Evolutionary conservation across 2,329 filamentous ascomycete species (phyloP).

Genomic region (Leptosphaerulina australis): DNA sequence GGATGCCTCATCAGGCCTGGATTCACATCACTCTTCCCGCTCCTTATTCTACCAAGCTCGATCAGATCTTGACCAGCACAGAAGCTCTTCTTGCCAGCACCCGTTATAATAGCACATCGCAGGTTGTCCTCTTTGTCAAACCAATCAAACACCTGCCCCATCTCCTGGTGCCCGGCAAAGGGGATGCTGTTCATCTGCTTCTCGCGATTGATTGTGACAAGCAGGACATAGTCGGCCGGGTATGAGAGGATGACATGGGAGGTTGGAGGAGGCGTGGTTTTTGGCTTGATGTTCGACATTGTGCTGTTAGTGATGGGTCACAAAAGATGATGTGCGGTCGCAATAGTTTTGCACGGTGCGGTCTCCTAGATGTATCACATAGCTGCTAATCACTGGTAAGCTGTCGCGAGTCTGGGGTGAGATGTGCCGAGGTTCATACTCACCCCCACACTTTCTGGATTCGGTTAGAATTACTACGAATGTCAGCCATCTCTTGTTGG

Average conservation of each 20-base stretch:
- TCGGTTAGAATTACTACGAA: too few species aligned
- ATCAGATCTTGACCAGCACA: slow-evolving; percentile 63
- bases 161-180: slow-evolving; percentile 55
- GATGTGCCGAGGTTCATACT: slow-evolving; percentile 12
- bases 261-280: slow-evolving; percentile 40
- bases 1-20: slow-evolving; percentile 49
- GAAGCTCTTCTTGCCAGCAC: slow-evolving; percentile 60
- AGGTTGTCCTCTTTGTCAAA: slow-evolving; percentile 59
- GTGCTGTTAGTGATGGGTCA: background rate
- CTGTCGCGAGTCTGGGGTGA: slow-evolving; percentile 7
- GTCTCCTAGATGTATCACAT: slow-evolving; percentile 12
- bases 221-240: slow-evolving; percentile 56
- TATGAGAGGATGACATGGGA: slow-evolving; percentile 52
- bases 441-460: background rate
- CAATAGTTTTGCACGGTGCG: background rate
- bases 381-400: slow-evolving; percentile 3
- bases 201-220: slow-evolving; percentile 61
- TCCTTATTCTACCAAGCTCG: slow-evolving; percentile 47
- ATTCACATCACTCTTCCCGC: slow-evolving; percentile 30
- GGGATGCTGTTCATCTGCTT: slow-evolving; percentile 55
- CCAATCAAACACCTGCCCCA: slow-evolving; percentile 59
- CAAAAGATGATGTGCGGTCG: background rate
- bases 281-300: slow-evolving; percentile 37
- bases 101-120: slow-evolving; percentile 56
- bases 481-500: too few species aligned